These are phyloP conservation scores for Juglanconis sp. DNA, from an alignment of 2,329 filamentous ascomycete species.

Conservation along the genomic window DNA sequence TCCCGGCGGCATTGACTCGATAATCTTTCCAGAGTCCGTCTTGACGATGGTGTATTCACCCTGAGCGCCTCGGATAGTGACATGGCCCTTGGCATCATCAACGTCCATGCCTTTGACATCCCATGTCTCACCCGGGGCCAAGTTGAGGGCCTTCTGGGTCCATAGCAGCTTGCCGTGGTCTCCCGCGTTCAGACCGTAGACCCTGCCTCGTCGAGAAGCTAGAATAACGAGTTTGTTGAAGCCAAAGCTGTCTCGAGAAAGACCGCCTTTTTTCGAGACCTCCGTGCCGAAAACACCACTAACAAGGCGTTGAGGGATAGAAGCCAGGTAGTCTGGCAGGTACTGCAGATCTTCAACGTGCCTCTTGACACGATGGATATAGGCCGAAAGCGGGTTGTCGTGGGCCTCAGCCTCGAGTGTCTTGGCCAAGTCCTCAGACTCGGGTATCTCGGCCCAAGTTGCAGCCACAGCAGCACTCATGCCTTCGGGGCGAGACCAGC, in stretches of 20 bases:
- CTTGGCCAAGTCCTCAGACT: constrained; percentile 70
- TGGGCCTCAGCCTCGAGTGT: constrained; percentile 84
- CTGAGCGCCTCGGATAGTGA: constrained; percentile 56
- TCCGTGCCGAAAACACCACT: constrained; percentile 61
- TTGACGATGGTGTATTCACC: constrained; percentile 61
- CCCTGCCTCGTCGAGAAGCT: constrained; percentile 72
- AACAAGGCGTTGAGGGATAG: constrained; percentile 66
- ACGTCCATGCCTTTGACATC: constrained; percentile 66
- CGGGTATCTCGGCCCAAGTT: constrained; percentile 73
- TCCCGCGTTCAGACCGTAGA: constrained; percentile 77
- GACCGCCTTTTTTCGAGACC: constrained; percentile 40
- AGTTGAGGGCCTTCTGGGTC: constrained; percentile 63
- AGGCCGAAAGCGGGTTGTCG: constrained; percentile 76
- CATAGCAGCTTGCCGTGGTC: constrained; percentile 73
- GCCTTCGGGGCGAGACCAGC: constrained; percentile 80
- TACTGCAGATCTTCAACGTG: constrained; percentile 75
- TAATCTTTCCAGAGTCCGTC: constrained; percentile 48
- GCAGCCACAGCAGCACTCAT: constrained; percentile 77
- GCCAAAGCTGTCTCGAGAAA: constrained; percentile 74
- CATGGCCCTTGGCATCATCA: constrained; percentile 52
- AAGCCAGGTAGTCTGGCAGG: constrained; percentile 70
- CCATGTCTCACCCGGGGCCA: constrained; percentile 55
- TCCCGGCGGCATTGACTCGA: constrained; percentile 41
- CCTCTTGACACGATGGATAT: constrained; percentile 79
- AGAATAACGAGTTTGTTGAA: constrained; percentile 83